phyloP scores from a whole-genome alignment of 2,329 filamentous ascomycete genomes.

The Corynespora cassiicola region DNA sequence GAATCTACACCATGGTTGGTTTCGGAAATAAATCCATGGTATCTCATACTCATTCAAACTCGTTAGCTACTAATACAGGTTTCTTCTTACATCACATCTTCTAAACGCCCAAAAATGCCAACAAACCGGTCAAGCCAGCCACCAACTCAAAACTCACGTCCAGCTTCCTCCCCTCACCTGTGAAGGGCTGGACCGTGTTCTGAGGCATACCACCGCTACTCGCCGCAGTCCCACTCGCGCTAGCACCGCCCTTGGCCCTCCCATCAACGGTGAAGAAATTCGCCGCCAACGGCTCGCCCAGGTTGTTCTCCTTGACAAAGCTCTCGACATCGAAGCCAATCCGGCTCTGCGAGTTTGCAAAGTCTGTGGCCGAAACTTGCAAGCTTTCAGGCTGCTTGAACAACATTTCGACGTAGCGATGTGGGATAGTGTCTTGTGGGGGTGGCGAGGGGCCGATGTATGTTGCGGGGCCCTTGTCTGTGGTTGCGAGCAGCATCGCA shows the following conservation, averaged over 20 bases:
- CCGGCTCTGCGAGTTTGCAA: constrained; percentile 23
- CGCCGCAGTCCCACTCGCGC: constrained; percentile 16
- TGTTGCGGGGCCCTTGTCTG: constrained; percentile 34
- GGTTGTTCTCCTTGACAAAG: constrained; percentile 31
- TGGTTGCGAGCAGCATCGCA: constrained; percentile 31
- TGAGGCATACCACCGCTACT: constrained; percentile 18
- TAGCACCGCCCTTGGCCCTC: constrained; percentile 16
- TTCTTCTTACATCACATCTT: too few species aligned
- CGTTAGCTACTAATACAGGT: too few species aligned
- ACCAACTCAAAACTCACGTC: too few species aligned
- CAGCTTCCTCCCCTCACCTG: too few species aligned
- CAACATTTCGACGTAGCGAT: constrained; percentile 43
- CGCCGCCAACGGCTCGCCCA: constrained; percentile 35
- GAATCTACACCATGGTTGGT: too few species aligned
- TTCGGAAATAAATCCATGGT: too few species aligned
- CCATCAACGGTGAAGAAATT: constrained; percentile 46
- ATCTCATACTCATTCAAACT: too few species aligned
- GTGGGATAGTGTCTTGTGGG: constrained; percentile 36
- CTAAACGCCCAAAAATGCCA: too few species aligned
- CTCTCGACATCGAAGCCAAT: constrained; percentile 36
- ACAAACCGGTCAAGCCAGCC: too few species aligned
- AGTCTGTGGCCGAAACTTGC: constrained; percentile 26
- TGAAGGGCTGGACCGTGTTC: constrained; percentile 26
- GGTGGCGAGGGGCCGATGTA: constrained; percentile 43
- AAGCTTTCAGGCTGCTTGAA: constrained; percentile 38